Conservation (phyloP, 1,284 basidiomycete species). For the Austropuccinia psidii region DNA sequence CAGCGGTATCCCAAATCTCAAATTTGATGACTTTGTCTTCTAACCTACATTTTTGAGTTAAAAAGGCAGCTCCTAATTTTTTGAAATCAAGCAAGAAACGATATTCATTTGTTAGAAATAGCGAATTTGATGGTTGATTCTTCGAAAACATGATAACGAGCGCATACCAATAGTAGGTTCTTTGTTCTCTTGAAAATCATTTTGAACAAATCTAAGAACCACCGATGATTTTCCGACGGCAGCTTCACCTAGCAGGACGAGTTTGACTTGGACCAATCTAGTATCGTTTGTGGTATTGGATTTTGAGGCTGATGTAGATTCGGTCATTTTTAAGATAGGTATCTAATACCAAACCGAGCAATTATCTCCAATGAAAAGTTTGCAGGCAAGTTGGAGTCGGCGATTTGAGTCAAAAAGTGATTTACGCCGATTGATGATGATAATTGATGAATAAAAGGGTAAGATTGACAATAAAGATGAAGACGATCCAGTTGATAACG, state of each 20-base stretch:
- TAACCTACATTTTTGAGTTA: constrained; percentile 78
- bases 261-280: constrained; percentile 73
- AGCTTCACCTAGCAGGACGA: constrained; percentile 85
- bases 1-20: constrained; percentile 94
- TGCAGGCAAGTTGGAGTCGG: no score
- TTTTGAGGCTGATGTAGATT: neutral
- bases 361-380: no score
- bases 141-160: neutral
- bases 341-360: no score
- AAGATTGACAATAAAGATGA: no score
- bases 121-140: neutral
- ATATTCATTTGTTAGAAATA: neutral
- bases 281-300: neutral
- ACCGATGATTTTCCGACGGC: constrained; percentile 99
- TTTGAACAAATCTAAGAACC: constrained; percentile 89
- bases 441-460: no score
- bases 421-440: no score
- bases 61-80: constrained; percentile 43
- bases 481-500: no score
- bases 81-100: neutral
- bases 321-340: neutral
- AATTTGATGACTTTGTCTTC: constrained; percentile 87
- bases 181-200: constrained; percentile 93
- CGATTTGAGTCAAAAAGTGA: no score
- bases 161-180: constrained; percentile 87